phyloP scores from a whole-genome alignment of 805 yeast species.

The Huiozyma sinensis region DNA sequence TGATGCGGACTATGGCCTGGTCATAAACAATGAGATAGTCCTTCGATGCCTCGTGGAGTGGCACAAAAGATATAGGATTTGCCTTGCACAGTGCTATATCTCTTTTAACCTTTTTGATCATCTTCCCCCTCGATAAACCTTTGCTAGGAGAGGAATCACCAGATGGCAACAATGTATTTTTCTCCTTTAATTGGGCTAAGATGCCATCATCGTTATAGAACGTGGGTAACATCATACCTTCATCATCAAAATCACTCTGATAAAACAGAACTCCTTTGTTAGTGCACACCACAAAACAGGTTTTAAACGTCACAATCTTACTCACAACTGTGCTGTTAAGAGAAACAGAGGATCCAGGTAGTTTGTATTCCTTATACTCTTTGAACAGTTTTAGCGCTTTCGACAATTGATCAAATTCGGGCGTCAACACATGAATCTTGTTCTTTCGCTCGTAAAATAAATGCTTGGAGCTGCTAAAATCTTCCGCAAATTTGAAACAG shows the following conservation, averaged over 20 bases:
- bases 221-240: constrained; percentile 42
- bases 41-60: constrained; percentile 37
- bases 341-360: constrained; percentile 47
- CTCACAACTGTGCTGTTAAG: constrained; percentile 45
- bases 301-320: constrained; percentile 53
- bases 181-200: constrained; percentile 7
- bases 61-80: constrained; percentile 54
- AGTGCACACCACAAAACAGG: constrained; percentile 57
- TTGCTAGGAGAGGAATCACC: constrained; percentile 15
- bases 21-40: constrained; percentile 58
- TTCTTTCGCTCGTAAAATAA: constrained; percentile 45
- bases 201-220: constrained; percentile 38
- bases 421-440: constrained; percentile 33
- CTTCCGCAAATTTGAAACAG: constrained; percentile 59
- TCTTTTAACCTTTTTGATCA: constrained; percentile 30
- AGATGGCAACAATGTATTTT: constrained; percentile 4
- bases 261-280: constrained; percentile 56
- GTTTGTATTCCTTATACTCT: constrained; percentile 44
- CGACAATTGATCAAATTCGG: constrained; percentile 26
- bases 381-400: constrained; percentile 25
- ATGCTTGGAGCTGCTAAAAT: constrained; percentile 49
- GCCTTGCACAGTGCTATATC: constrained; percentile 29
- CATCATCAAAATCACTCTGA: constrained; percentile 41
- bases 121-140: constrained; percentile 22
- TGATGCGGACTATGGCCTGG: constrained; percentile 56